Percentiles rank a stretch among this genome's conserved stretches.
These are phyloP conservation scores for Quercus robur DNA, from an alignment of 306 rosid species.

Conservation along the genomic window DNA sequence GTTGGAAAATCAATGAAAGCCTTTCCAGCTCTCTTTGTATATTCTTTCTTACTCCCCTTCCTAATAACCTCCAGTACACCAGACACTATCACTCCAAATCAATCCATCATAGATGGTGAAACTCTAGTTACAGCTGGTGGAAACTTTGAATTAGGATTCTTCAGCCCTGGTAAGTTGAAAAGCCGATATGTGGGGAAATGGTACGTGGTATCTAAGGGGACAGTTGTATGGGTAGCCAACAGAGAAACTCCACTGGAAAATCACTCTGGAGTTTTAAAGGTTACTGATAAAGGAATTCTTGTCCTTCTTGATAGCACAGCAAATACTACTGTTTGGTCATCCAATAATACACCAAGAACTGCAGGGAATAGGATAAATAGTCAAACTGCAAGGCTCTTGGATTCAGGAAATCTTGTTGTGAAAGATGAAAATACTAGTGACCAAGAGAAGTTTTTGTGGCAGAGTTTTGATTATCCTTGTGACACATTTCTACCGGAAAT, in stretches of 20 bases:
- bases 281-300: neutral
- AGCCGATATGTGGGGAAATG: constrained; percentile 19
- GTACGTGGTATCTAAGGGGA: neutral
- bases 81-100: neutral
- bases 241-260: neutral
- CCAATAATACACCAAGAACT: too few relatives aligned
- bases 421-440: neutral
- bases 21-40: too few relatives aligned
- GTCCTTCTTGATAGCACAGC: too few relatives aligned
- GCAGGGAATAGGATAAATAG: neutral
- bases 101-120: neutral
- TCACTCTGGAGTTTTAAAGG: neutral
- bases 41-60: too few relatives aligned
- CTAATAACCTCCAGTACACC: too few relatives aligned
- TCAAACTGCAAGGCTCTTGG: constrained; percentile 23
- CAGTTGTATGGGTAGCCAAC: constrained; percentile 28
- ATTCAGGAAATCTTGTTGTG: constrained; percentile 36
- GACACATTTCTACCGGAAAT: constrained; percentile 24
- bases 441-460: constrained; percentile 20
- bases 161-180: neutral
- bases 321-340: too few relatives aligned
- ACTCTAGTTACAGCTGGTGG: neutral
- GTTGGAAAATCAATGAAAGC: too few relatives aligned
- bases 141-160: constrained; percentile 23
- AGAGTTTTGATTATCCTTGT: constrained; percentile 37